These are phyloP conservation scores for Carex cristatella DNA, from an alignment of 176 grass and related monocot species.

Conservation along the genomic window DNA sequence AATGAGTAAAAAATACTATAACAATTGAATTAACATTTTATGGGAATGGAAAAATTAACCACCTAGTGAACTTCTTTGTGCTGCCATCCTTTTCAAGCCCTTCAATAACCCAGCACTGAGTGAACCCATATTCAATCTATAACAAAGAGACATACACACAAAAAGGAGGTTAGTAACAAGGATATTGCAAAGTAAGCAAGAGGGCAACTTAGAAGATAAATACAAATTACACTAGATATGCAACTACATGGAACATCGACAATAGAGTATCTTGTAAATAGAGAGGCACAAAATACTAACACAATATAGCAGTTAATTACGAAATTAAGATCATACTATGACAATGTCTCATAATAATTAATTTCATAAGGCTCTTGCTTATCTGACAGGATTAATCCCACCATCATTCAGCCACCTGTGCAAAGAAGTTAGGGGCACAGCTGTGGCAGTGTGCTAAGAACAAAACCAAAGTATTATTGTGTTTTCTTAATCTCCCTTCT, in stretches of 20 bases:
- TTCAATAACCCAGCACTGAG: slow-evolving; percentile 37
- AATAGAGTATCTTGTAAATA: background rate
- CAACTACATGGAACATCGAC: background rate
- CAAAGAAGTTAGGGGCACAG: background rate
- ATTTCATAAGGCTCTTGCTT: background rate
- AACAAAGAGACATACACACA: background rate
- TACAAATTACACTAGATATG: background rate
- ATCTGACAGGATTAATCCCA: background rate
- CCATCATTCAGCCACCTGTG: background rate
- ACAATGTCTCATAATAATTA: background rate
- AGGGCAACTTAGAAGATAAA: slow-evolving; percentile 17
- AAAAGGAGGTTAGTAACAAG: slow-evolving; percentile 1
- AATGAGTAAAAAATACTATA: background rate
- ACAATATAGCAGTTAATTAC: background rate
- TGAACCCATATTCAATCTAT: slow-evolving; percentile 45
- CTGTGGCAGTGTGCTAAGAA: background rate
- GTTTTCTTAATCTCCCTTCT: background rate
- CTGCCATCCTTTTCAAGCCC: slow-evolving; percentile 27
- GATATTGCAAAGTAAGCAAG: background rate
- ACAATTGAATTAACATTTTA: background rate
- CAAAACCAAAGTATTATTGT: background rate
- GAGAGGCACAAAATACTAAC: background rate
- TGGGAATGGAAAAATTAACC: slow-evolving; percentile 2
- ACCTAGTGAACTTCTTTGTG: slow-evolving; percentile 37
- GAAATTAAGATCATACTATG: background rate